Evolutionary conservation across 1,284 basidiomycete species (phyloP).

Genomic region (Microbotryum violaceum): DNA sequence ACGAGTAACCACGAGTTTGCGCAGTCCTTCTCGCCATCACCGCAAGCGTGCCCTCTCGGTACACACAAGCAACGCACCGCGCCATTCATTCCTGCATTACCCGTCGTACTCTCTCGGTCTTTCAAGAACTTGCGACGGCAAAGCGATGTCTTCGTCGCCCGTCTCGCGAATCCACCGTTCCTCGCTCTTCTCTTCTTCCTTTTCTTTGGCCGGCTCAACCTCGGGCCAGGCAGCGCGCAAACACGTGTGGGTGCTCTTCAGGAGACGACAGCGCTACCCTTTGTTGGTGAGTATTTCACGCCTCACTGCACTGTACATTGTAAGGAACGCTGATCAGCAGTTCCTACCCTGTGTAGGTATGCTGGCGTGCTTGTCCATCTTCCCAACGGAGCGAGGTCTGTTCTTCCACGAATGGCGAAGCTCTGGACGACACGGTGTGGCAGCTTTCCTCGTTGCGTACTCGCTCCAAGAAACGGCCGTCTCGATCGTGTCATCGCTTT

Average conservation of each 20-base stretch:
- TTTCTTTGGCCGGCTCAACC: slow-evolving; percentile 42
- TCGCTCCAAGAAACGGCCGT: slow-evolving; percentile 44
- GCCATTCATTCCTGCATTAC: slow-evolving; percentile 22
- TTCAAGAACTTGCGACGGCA: slow-evolving; percentile 32
- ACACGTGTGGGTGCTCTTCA: slow-evolving; percentile 43
- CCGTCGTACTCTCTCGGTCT: slow-evolving; percentile 18
- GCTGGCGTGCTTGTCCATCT: slow-evolving; percentile 45
- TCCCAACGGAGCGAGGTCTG: slow-evolving; percentile 43
- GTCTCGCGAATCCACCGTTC: slow-evolving; percentile 30
- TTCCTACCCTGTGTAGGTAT: slow-evolving; percentile 41
- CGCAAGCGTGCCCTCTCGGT: neutral
- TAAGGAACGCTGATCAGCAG: neutral
- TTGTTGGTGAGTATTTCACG: slow-evolving; percentile 12
- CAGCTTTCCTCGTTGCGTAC: slow-evolving; percentile 45
- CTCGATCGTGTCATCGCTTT: slow-evolving; percentile 39
- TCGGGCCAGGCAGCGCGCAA: slow-evolving; percentile 42
- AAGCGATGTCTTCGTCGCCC: slow-evolving; percentile 27
- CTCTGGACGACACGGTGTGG: slow-evolving; percentile 43
- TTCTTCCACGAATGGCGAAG: slow-evolving; percentile 44
- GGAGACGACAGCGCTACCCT: slow-evolving; percentile 27
- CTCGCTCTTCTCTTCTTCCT: slow-evolving; percentile 40
- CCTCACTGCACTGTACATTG: slow-evolving; percentile 7
- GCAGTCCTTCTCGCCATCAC: neutral
- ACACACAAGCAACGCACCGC: slow-evolving; percentile 4
- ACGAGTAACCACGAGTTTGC: neutral